Evolutionary conservation across 768 basidiomycete species (phyloP).

Genomic region (Austroboletus eburneus): DNA sequence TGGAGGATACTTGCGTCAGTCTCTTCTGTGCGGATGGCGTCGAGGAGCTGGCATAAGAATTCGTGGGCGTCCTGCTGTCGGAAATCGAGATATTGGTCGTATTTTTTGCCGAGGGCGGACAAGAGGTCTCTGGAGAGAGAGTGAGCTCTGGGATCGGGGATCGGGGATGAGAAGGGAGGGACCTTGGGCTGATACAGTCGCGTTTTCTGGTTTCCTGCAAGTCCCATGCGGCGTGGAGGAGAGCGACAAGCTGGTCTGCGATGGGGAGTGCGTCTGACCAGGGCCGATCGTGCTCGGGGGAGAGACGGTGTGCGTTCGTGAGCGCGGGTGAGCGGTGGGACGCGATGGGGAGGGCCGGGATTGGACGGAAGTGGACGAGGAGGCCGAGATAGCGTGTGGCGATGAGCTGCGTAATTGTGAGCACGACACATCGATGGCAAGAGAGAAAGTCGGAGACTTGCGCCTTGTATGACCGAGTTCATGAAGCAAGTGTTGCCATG

Average conservation of each 20-base stretch:
- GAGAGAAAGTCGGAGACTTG: too few species aligned
- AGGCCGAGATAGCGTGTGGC: constrained; percentile 60
- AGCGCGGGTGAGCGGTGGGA: constrained; percentile 61
- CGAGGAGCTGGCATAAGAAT: constrained; percentile 82
- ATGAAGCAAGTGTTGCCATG: constrained; percentile 94
- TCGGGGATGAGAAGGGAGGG: constrained; percentile 32
- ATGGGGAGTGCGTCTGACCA: constrained; percentile 64
- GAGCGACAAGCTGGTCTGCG: constrained; percentile 59
- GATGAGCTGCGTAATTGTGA: constrained; percentile 45
- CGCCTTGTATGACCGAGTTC: constrained; percentile 91
- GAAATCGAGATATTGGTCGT: constrained; percentile 93
- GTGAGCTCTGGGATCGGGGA: not conserved
- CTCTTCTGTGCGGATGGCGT: constrained; percentile 94
- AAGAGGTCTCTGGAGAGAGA: constrained; percentile 51
- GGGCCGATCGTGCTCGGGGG: constrained; percentile 46
- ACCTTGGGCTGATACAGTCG: constrained; percentile 66
- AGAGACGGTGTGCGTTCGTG: constrained; percentile 54
- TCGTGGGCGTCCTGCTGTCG: constrained; percentile 97
- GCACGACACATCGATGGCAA: not conserved
- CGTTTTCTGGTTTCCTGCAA: constrained; percentile 49
- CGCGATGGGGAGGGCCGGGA: constrained; percentile 39
- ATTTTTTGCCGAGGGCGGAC: constrained; percentile 69
- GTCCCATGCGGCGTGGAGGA: constrained; percentile 63
- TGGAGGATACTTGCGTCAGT: constrained; percentile 56
- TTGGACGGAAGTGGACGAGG: constrained; percentile 51